Evolutionary conservation across 495 filamentous ascomycete genomes (phyloP).

Genomic region (Tirmania nivea): DNA sequence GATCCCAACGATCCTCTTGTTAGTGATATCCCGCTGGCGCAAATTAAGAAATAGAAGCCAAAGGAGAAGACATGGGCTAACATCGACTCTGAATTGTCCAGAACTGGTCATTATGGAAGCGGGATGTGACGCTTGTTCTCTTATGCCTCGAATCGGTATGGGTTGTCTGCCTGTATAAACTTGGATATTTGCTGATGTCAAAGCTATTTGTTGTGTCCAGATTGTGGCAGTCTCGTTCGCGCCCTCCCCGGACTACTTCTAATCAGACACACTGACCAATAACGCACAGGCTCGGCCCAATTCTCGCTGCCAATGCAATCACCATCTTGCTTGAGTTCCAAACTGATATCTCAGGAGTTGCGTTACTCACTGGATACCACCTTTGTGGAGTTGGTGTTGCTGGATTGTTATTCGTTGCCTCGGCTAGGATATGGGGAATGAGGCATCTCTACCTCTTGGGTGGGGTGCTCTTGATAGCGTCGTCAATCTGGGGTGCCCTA

Average conservation of each 20-base stretch:
- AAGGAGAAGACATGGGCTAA: background rate
- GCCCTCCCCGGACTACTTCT: no score
- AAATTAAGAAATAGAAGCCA: no score
- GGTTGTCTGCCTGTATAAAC: background rate
- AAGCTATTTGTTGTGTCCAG: background rate
- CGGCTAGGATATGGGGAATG: slow-evolving; percentile 80
- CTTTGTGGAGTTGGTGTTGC: slow-evolving; percentile 63
- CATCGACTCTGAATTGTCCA: slow-evolving; percentile 13
- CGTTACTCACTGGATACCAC: slow-evolving; percentile 70
- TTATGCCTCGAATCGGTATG: slow-evolving; percentile 56
- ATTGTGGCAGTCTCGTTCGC: slow-evolving; percentile 13
- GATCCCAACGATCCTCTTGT: slow-evolving; percentile 63
- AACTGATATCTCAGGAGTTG: slow-evolving; percentile 43
- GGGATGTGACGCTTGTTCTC: slow-evolving; percentile 56
- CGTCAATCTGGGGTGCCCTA: slow-evolving; percentile 59
- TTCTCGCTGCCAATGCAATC: slow-evolving; percentile 72
- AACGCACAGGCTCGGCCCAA: slow-evolving; percentile 36
- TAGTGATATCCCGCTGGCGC: slow-evolving; percentile 8
- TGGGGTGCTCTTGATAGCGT: slow-evolving; percentile 45
- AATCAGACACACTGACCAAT: no score
- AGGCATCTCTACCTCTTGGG: slow-evolving; percentile 71
- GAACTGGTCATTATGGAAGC: slow-evolving; percentile 83
- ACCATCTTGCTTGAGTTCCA: slow-evolving; percentile 39
- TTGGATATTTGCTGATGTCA: background rate
- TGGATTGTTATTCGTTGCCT: slow-evolving; percentile 64